A percentile compares a stretch with the other conserved stretches of the same genome.
These are phyloP conservation scores for Aspergillus cavernicola DNA, from an alignment of 495 filamentous ascomycete species.

Conservation along the genomic window DNA sequence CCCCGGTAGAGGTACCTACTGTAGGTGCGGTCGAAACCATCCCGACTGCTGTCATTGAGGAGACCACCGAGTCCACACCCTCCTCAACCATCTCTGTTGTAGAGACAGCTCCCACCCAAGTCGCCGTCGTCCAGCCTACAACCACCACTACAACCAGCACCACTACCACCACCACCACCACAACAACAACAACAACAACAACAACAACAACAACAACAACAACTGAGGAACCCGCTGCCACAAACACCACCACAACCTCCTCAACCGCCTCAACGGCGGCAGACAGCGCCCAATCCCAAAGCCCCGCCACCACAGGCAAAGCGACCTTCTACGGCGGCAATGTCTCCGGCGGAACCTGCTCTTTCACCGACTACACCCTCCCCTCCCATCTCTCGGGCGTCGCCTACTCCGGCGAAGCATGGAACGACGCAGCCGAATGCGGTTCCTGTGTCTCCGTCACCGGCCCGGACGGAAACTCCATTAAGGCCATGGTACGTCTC, in stretches of 20 bases:
- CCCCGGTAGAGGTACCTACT: not conserved
- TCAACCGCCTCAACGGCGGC: conserved; percentile 1
- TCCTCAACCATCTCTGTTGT: not conserved
- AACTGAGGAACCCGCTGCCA: conserved; percentile 9
- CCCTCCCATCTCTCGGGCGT: conserved; percentile 52
- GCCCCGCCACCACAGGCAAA: conserved; percentile 25
- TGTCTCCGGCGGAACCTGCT: conserved; percentile 54
- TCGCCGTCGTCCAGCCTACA: conserved; percentile 2
- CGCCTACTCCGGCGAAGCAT: conserved; percentile 47
- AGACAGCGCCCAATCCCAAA: no score
- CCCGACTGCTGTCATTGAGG: not conserved
- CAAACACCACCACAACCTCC: conserved; percentile 9
- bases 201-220: conserved; percentile 9
- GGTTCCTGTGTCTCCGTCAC: conserved; percentile 56
- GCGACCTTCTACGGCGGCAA: conserved; percentile 58
- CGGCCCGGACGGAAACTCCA: conserved; percentile 50
- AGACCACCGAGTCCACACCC: not conserved
- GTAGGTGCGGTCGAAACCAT: not conserved
- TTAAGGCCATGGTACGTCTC: conserved; percentile 60
- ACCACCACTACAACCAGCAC: not conserved
- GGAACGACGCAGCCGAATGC: conserved; percentile 51
- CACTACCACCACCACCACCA: conserved; percentile 2
- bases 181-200: conserved; percentile 9
- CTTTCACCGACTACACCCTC: conserved; percentile 55
- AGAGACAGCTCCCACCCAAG: conserved; percentile 1